Percentiles rank a stretch among this genome's conserved stretches.
These are phyloP conservation scores for Thymus mandschuricus DNA, from an alignment of 257 asterid species.

Conservation along the genomic window DNA sequence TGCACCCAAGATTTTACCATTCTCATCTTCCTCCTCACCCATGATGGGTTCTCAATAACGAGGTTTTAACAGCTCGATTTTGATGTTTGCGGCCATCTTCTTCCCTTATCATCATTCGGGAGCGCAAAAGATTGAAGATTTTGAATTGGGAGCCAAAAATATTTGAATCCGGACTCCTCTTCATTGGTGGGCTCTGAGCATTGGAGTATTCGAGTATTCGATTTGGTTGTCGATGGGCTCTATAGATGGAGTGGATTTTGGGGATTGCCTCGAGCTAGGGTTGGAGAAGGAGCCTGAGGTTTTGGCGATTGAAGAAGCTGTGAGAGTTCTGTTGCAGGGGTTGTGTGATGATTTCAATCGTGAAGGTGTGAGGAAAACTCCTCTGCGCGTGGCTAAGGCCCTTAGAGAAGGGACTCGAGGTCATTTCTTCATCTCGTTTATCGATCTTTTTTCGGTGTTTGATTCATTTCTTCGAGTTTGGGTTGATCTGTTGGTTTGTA, in stretches of 20 bases:
- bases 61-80: constrained; percentile 11
- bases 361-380: constrained; percentile 79
- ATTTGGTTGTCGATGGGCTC: constrained; percentile 68
- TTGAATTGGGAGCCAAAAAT: constrained; percentile 33
- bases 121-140: constrained; percentile 44
- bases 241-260: constrained; percentile 65
- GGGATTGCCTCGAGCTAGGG: constrained; percentile 53
- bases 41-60: not conserved
- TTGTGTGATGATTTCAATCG: constrained; percentile 89
- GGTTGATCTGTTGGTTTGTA: constrained; percentile 29
- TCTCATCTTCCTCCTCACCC: not conserved
- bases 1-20: too few relatives aligned
- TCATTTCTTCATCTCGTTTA: constrained; percentile 21
- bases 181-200: constrained; percentile 28
- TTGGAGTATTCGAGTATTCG: constrained; percentile 21
- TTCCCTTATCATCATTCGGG: constrained; percentile 31
- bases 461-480: not conserved
- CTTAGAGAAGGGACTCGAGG: constrained; percentile 85
- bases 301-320: constrained; percentile 76
- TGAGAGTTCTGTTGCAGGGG: constrained; percentile 74
- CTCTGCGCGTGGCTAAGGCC: constrained; percentile 94
- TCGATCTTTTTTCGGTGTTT: too few relatives aligned
- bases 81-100: constrained; percentile 22
- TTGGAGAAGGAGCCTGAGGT: constrained; percentile 56
- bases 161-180: constrained; percentile 42